Conservation (phyloP, 2,329 filamentous ascomycete genomes). For the Gaeumannomyces sp. region DNA sequence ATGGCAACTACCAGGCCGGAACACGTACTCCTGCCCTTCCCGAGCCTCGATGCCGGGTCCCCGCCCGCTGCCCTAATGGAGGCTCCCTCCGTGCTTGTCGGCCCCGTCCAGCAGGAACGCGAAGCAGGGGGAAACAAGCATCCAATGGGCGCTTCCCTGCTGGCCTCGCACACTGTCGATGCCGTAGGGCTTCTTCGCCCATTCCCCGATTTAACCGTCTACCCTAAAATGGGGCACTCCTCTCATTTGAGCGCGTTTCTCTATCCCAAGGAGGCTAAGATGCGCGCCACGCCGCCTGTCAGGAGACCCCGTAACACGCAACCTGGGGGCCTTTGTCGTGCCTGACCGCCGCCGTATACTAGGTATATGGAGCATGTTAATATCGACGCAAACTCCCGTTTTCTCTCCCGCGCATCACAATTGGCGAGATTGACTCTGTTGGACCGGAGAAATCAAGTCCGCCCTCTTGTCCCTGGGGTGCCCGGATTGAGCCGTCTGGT, state of each 20-base stretch:
- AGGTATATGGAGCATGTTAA: neutral
- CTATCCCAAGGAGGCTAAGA: neutral
- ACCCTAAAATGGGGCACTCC: neutral
- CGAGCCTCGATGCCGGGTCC: slow-evolving; percentile 7
- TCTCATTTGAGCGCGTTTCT: neutral
- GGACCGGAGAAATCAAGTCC: neutral
- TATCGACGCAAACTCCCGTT: neutral
- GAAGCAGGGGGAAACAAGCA: no score
- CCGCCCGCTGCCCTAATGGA: neutral
- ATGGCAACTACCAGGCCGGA: slow-evolving; percentile 6
- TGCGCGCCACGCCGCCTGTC: neutral
- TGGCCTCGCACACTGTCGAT: neutral
- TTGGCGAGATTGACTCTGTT: neutral
- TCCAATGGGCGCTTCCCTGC: neutral
- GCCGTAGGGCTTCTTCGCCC: neutral
- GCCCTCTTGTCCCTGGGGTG: neutral
- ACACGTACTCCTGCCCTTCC: slow-evolving; percentile 3
- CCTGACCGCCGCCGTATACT: neutral
- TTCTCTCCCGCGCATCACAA: neutral
- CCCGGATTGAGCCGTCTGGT: neutral
- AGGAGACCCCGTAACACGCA: neutral
- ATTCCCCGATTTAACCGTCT: neutral
- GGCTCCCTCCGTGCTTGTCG: neutral
- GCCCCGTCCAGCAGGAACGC: neutral
- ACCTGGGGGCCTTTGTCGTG: neutral